A percentile compares a stretch with the other conserved stretches of the same genome.
Evolutionary conservation across 1,284 basidiomycete genomes (phyloP).

Genomic region (Naganishia cerealis): DNA sequence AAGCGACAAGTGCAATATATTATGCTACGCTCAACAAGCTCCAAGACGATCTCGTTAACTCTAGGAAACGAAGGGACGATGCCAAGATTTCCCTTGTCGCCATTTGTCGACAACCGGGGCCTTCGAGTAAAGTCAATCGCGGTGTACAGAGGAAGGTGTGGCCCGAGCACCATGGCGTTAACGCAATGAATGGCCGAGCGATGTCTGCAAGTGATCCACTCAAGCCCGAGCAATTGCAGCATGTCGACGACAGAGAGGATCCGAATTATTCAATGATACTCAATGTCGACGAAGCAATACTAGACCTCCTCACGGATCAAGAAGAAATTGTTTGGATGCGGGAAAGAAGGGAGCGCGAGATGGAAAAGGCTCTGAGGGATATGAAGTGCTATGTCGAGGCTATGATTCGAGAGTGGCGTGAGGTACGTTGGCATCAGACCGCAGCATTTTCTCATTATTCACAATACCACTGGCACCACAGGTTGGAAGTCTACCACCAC

Average conservation of each 20-base stretch:
- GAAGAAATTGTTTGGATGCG: conserved; percentile 15
- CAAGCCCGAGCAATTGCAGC: background rate
- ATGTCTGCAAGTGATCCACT: background rate
- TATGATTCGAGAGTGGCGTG: conserved; percentile 29
- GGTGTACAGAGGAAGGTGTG: background rate
- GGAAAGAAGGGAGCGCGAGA: conserved; percentile 19
- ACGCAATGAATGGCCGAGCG: background rate
- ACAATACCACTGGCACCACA: background rate
- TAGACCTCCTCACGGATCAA: conserved; percentile 12
- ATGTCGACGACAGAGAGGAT: background rate
- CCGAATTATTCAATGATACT: background rate
- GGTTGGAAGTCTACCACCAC: conserved; percentile 24
- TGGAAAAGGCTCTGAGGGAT: conserved; percentile 31
- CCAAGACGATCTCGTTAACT: background rate
- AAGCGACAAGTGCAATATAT: conserved; percentile 10
- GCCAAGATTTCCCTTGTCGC: conserved; percentile 9
- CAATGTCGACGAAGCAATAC: background rate
- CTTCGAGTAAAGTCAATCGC: background rate
- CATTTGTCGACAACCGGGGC: background rate
- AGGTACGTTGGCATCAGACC: conserved; percentile 17
- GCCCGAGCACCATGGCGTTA: background rate
- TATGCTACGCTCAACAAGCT: conserved; percentile 21
- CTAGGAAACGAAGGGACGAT: conserved; percentile 8
- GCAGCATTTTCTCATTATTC: background rate
- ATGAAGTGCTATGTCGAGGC: conserved; percentile 30